Conservation (phyloP, 1,139 yeast species). For the Blastobotrys arbuscula region DNA sequence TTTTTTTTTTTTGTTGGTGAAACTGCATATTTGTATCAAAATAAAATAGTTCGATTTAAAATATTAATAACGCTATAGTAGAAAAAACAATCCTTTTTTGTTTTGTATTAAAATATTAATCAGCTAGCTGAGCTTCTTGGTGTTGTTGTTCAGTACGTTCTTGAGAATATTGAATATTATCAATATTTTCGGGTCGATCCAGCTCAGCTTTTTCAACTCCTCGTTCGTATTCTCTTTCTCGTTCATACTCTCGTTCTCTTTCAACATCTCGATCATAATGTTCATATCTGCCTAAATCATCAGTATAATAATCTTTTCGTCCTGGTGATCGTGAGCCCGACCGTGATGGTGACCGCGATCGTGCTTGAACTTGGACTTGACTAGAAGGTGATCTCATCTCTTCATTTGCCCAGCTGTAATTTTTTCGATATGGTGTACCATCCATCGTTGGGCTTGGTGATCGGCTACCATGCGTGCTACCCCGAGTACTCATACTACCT, state of each 20-base stretch:
- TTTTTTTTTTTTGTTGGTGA: too few relatives aligned
- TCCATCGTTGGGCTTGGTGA: not conserved
- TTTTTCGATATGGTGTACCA: not conserved
- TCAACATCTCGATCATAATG: not conserved
- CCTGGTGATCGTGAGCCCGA: not conserved
- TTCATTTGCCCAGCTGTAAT: not conserved
- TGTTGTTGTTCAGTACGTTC: not conserved
- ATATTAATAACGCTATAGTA: too few relatives aligned
- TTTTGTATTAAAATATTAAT: too few relatives aligned
- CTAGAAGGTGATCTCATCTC: too few relatives aligned
- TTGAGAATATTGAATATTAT: not conserved
- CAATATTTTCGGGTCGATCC: not conserved
- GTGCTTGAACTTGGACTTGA: not conserved
- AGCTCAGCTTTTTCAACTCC: not conserved
- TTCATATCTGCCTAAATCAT: not conserved
- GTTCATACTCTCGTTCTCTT: not conserved
- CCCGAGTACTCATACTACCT: not conserved
- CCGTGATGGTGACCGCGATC: constrained; percentile 4
- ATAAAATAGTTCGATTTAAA: too few relatives aligned
- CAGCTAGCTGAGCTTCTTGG: not conserved
- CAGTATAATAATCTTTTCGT: not conserved
- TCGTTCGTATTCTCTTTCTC: not conserved
- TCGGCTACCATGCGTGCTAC: not conserved
- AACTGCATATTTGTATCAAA: too few relatives aligned
- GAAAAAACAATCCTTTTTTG: too few relatives aligned